Evolutionary conservation across 1,284 basidiomycete genomes (phyloP).

Genomic region (Rhodotorula sp.): DNA sequence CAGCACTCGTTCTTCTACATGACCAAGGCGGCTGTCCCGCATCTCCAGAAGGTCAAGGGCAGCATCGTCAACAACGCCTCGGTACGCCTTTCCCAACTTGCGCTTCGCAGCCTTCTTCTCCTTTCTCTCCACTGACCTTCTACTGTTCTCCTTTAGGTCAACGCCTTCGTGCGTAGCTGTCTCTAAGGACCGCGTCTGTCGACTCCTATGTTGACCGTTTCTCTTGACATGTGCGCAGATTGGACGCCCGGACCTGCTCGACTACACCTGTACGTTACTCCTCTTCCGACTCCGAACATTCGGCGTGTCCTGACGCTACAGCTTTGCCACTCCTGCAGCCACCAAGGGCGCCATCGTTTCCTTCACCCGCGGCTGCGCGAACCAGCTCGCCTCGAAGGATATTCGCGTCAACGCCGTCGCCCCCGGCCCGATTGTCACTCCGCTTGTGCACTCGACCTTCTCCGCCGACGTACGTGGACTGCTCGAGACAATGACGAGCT

Average conservation of each 20-base stretch:
- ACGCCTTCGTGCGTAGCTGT: slow-evolving; percentile 51
- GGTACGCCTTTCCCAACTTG: not conserved
- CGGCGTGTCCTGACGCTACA: not conserved
- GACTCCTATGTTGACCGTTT: not conserved
- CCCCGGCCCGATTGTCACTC: slow-evolving; percentile 57
- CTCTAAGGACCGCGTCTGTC: accelerated
- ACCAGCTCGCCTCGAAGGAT: slow-evolving; percentile 59
- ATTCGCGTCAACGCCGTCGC: slow-evolving; percentile 59
- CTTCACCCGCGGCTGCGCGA: slow-evolving; percentile 56
- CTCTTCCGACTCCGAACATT: not conserved
- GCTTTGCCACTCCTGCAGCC: slow-evolving; percentile 50
- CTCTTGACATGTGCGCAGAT: not conserved
- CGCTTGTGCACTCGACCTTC: slow-evolving; percentile 52
- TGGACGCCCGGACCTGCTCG: slow-evolving; percentile 59
- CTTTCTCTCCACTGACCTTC: not conserved
- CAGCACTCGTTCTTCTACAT: slow-evolving; percentile 54
- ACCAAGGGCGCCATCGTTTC: slow-evolving; percentile 60
- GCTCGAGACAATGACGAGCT: not conserved
- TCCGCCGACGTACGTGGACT: slow-evolving; percentile 2
- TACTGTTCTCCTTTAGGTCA: slow-evolving; percentile 46
- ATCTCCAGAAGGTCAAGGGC: slow-evolving; percentile 51
- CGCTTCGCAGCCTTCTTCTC: not conserved
- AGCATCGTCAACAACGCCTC: slow-evolving; percentile 59
- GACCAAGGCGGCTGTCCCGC: slow-evolving; percentile 55
- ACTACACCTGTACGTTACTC: slow-evolving; percentile 47